Evolutionary conservation across 768 basidiomycete genomes (phyloP), one percentile per base, ranked within the genome.

Genomic region (button mushroom (Agaricus bisporus)): DNA sequence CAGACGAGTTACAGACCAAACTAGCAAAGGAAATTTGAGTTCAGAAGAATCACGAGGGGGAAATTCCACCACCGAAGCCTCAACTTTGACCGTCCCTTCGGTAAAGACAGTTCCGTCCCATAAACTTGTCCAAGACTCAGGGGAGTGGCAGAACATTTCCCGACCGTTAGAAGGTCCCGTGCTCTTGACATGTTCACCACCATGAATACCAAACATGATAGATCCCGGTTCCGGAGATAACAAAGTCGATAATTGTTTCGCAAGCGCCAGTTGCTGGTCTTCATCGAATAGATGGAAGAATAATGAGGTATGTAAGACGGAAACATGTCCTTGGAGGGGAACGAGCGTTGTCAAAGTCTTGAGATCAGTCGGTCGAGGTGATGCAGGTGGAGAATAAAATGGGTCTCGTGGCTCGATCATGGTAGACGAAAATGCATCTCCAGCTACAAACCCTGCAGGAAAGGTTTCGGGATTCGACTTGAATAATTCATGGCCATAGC

Each of bases 401-500:
- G 62, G 59, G 5, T 64, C 61, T 0, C 58, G 60, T 7, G 70
- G 68, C 3, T 61, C 59, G 25, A 83, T 69, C 48, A 77, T 68
- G 4, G 56, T 53, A 7, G 71, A 64, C 54, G 81, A 71, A 43
- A 86, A 75, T 0, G 65, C 71, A 55, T 87, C 75, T 0, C 84
- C 85, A 11, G 71, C 63, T 18, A 86, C 48, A 61, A 87, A 86
- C 0, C 68, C 63, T 0, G 72, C 78, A 2, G 79, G 78, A 63
- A 80, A 85, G 0, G 73, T 71, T 32, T 73, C 66, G 0, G 75
- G 74, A 0, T 70, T 79, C 4, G 77, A 72, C 48, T 63, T 73
- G 66, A 83, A 87, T 11, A 86, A 69, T 36, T 75, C 68, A 56
- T 86, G 82, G 1, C 83, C 84, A 5, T 76, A 68, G 3, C 78